Conservation (phyloP, 306 rosid genomes). For the Hylodesmum podocarpum region DNA sequence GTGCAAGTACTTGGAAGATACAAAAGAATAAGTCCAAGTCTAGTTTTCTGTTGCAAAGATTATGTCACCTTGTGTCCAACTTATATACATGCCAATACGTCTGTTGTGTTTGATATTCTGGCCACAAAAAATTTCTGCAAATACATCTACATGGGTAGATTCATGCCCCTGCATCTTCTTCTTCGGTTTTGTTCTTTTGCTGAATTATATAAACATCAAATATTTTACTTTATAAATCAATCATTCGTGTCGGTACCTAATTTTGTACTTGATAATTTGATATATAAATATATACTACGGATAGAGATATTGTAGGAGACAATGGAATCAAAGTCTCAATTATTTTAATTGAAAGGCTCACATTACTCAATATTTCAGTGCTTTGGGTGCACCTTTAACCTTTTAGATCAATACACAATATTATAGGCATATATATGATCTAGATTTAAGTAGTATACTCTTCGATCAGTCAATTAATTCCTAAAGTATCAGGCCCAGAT, state of each 20-base stretch:
- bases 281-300: neutral
- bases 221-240: neutral
- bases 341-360: neutral
- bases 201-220: neutral
- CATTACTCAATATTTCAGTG: neutral
- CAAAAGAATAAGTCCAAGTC: constrained; percentile 7
- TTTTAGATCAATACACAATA: neutral
- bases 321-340: constrained; percentile 19
- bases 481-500: neutral
- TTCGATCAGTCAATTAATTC: neutral
- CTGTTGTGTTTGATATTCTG: neutral
- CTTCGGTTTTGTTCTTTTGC: neutral
- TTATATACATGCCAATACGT: neutral
- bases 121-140: neutral
- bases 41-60: neutral
- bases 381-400: neutral
- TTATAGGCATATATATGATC: neutral
- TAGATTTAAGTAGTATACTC: neutral
- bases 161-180: neutral
- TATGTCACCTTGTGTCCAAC: constrained; percentile 1
- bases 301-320: constrained; percentile 9
- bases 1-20: constrained; percentile 9
- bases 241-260: constrained; percentile 30
- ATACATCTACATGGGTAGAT: neutral
- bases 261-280: constrained; percentile 3